A percentile compares a stretch with the other conserved stretches of the same genome.
phyloP scores from a whole-genome alignment of 306 rosid species.

The Cucumis melo region DNA sequence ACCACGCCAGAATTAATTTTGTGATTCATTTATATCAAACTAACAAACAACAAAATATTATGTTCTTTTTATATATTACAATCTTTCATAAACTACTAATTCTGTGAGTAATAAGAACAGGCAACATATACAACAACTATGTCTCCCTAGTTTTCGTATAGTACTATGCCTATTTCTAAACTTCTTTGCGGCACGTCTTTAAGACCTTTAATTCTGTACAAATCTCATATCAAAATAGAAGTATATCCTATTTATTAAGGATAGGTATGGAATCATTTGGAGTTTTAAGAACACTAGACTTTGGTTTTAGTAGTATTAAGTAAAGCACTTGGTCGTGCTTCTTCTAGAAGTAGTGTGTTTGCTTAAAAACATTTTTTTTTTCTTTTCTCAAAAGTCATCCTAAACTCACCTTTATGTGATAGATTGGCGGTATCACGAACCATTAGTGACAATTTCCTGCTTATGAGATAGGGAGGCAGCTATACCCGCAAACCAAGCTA shows the following conservation, averaged over 20 bases:
- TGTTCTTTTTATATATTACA: not conserved
- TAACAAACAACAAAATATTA: not conserved
- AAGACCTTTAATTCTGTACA: not conserved
- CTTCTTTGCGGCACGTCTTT: not conserved
- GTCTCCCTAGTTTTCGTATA: not conserved
- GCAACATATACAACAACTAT: not conserved
- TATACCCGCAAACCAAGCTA: conserved; percentile 87
- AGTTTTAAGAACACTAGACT: not conserved
- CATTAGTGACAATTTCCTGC: not conserved
- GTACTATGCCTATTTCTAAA: not conserved
- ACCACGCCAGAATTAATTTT: too few relatives aligned
- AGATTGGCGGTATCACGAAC: not conserved
- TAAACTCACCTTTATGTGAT: not conserved
- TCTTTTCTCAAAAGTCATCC: not conserved
- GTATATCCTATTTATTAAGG: not conserved
- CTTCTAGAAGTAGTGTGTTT: not conserved
- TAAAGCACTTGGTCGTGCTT: not conserved
- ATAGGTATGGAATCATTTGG: not conserved
- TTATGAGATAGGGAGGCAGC: conserved; percentile 22
- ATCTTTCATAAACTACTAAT: not conserved
- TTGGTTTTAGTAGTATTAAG: not conserved
- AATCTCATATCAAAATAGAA: not conserved
- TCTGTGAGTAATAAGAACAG: not conserved
- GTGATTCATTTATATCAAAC: too few relatives aligned
- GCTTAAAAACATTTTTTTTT: not conserved